Evolutionary conservation across 1,284 basidiomycete species (phyloP), one percentile per base, ranked within the genome.

Genomic region (Microstroma glucosiphilum): DNA sequence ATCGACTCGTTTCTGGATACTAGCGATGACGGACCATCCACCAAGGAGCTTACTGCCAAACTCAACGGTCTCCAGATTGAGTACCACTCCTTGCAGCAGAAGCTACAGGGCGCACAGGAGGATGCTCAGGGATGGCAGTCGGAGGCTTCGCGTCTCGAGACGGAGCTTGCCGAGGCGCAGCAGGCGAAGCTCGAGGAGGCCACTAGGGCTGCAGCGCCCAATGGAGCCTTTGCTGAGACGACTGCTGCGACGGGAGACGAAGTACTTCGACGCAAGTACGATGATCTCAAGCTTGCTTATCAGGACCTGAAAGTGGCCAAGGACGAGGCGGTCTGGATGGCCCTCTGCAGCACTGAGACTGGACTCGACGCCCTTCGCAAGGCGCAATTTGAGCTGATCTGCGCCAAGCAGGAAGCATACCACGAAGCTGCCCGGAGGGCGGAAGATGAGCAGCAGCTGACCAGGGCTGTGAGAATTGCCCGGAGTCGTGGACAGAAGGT

Each of bases 311-410:
- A 54, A 25, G 21, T 54, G 2, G 19, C 51, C 21, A 21, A 26
- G 21, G 51, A 54, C 19, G 51, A 54, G n/a, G 51, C 25, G 17
- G 21, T 54, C n/a, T 48, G 43, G 43, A n/a, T 21, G 43, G 43
- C 43, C 12, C 15, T 48, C 17, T 54, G 17, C 51, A 17, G 26
- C 21, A 25, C 51, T 13, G 15, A 26, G 51, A 48, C 51, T 19
- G 51, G 21, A 6, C 21, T 23, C 13, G 51, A 54, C 8, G 21
- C 21, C 6, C 51, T 23, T 21, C n/a, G 13, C 51, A 19, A 54
- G 13, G 51, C 25, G 21, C 19, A 26, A 25, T 23, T 54, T 13
- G 51, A 54, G 15, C 21, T 26, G 17, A 23, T 54, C 21, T 54
- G n/a, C 21, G 21, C 25, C 21, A 19, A 25, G 26, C 21, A 21